Conservation (phyloP, 208 protist genomes). For the Leptomonas pyrrhocoris region DNA sequence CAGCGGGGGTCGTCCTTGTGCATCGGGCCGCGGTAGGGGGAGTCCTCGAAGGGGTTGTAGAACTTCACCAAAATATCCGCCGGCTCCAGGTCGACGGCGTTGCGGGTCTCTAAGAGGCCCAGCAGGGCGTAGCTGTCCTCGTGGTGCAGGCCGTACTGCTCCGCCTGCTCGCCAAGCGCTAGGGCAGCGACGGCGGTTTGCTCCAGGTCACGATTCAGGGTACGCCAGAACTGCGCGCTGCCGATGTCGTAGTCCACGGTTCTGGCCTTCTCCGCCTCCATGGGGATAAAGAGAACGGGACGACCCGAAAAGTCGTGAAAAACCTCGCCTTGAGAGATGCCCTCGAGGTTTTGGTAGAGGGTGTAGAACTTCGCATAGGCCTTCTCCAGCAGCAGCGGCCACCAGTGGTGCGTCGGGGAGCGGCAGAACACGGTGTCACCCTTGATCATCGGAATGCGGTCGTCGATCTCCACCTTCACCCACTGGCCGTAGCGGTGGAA, state of each 20-base stretch:
- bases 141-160: conserved; percentile 51
- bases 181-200: conserved; percentile 53
- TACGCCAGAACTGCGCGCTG: conserved; percentile 63
- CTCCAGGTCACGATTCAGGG: conserved; percentile 43
- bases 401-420: conserved; percentile 71
- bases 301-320: conserved; percentile 69
- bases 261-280: conserved; percentile 45
- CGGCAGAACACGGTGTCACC: conserved; percentile 64
- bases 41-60: conserved; percentile 74
- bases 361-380: conserved; percentile 88
- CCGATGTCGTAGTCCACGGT: conserved; percentile 56
- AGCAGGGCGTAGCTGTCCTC: conserved; percentile 70
- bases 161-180: conserved; percentile 43
- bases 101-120: conserved; percentile 47
- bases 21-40: conserved; percentile 70
- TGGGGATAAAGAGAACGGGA: conserved; percentile 53
- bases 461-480: conserved; percentile 64
- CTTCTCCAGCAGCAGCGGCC: conserved; percentile 74
- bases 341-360: conserved; percentile 63
- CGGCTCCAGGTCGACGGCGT: conserved; percentile 41
- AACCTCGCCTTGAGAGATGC: conserved; percentile 59
- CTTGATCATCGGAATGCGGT: conserved; percentile 62
- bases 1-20: conserved; percentile 53
- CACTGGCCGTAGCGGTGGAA: conserved; percentile 70
- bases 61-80: conserved; percentile 71